phyloP scores from a whole-genome alignment of 2,329 filamentous ascomycete species.

The Colletotrichum chlorophyti region DNA sequence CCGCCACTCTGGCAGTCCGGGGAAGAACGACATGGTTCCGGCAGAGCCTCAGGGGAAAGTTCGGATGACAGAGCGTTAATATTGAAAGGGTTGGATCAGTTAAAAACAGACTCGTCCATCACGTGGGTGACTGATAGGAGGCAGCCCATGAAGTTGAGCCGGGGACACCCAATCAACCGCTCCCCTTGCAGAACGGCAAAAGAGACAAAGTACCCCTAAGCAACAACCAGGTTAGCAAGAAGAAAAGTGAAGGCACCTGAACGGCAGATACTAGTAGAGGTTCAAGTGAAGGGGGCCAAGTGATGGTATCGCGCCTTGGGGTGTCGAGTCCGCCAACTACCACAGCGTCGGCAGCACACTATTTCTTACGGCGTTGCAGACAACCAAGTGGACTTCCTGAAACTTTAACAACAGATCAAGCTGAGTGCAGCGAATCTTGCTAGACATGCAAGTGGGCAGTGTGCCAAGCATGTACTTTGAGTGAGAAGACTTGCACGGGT shows the following conservation, averaged over 20 bases:
- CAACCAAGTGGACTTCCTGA: not conserved
- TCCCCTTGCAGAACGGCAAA: not conserved
- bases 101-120: too few species aligned
- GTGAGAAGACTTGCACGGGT: constrained; percentile 6
- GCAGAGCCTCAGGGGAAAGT: constrained; percentile 20
- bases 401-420: not conserved
- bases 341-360: constrained; percentile 11
- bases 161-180: not conserved
- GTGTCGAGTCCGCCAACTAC: not conserved
- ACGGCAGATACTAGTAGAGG: too few species aligned
- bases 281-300: not conserved
- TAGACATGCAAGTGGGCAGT: not conserved
- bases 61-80: too few species aligned
- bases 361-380: not conserved
- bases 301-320: not conserved
- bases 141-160: not conserved
- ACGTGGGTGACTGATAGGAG: constrained; percentile 4
- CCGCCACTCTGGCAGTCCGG: constrained; percentile 18
- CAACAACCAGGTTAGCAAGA: not conserved
- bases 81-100: too few species aligned
- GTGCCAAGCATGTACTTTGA: not conserved
- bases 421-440: not conserved
- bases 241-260: too few species aligned
- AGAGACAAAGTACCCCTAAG: not conserved
- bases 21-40: constrained; percentile 20